Evolutionary conservation across 192 early-diverging fungal genomes (phyloP).

Genomic region (Rhizoclosmatium sp.): DNA sequence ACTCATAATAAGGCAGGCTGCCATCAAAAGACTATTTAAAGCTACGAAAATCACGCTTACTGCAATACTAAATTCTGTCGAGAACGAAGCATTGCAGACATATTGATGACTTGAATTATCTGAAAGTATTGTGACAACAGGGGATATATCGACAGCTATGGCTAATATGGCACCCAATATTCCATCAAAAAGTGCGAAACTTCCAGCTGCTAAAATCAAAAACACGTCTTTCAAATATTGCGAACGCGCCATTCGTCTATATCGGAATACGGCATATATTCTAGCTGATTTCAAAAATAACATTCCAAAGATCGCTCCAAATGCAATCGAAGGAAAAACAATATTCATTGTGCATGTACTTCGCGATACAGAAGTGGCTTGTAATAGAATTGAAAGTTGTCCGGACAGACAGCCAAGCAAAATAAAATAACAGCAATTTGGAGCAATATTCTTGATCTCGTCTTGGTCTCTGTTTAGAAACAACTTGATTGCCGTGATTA

Average conservation of each 20-base stretch:
- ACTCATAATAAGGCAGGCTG: neutral
- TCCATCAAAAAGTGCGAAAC: constrained; percentile 1
- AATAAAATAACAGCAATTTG: neutral
- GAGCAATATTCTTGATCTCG: neutral
- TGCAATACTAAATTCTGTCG: neutral
- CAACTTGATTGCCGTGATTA: neutral
- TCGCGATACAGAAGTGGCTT: neutral
- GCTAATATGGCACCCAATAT: neutral
- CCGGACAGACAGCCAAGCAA: neutral
- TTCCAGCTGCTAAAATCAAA: neutral
- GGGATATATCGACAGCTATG: neutral
- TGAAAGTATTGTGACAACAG: neutral
- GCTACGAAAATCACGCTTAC: neutral
- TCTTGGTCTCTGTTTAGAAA: neutral
- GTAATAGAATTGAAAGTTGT: neutral
- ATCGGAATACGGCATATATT: constrained; percentile 19
- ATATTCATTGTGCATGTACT: neutral
- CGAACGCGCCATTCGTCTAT: constrained; percentile 14
- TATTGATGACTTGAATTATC: neutral
- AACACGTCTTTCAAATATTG: neutral
- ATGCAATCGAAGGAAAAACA: neutral
- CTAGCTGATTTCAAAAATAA: constrained; percentile 18
- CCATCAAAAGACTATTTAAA: neutral
- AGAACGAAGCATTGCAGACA: neutral
- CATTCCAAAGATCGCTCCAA: neutral